Percentiles rank a stretch among this genome's conserved stretches.
These are phyloP conservation scores for Terana coerulea DNA, from an alignment of 768 basidiomycete species.

Conservation along the genomic window DNA sequence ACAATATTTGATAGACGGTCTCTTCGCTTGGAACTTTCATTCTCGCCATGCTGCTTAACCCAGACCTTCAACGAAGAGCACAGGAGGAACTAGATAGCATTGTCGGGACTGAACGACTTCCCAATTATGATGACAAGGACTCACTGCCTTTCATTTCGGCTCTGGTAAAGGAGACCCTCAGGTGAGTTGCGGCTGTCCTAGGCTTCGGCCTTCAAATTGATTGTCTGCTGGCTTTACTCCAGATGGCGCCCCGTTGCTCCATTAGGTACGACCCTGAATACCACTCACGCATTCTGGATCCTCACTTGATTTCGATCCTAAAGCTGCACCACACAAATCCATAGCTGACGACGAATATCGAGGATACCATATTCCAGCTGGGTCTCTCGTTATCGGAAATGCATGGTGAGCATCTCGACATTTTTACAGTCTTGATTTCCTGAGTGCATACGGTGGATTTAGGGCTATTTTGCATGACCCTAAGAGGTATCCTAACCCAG, in stretches of 20 bases:
- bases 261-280: not conserved
- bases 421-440: not conserved
- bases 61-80: conserved; percentile 1
- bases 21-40: conserved; percentile 2
- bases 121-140: not conserved
- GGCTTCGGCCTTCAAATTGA: not conserved
- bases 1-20: not conserved
- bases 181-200: not conserved
- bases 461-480: conserved; percentile 22
- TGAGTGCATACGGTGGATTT: not conserved
- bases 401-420: not conserved
- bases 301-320: not conserved
- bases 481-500: conserved; percentile 15
- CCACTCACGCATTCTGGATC: not conserved
- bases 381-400: conserved; percentile 17
- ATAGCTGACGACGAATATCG: conserved; percentile 26
- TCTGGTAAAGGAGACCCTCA: not conserved
- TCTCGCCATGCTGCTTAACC: not conserved
- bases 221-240: too few relatives aligned
- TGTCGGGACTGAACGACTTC: conserved; percentile 1
- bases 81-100: conserved; percentile 2
- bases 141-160: not conserved
- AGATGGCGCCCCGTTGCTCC: not conserved
- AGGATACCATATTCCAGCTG: conserved; percentile 28
- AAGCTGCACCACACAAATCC: conserved; percentile 21